Percentiles rank a stretch among this genome's conserved stretches.
Evolutionary conservation across 768 basidiomycete genomes (phyloP).

Genomic region (Agrocybe praecox): DNA sequence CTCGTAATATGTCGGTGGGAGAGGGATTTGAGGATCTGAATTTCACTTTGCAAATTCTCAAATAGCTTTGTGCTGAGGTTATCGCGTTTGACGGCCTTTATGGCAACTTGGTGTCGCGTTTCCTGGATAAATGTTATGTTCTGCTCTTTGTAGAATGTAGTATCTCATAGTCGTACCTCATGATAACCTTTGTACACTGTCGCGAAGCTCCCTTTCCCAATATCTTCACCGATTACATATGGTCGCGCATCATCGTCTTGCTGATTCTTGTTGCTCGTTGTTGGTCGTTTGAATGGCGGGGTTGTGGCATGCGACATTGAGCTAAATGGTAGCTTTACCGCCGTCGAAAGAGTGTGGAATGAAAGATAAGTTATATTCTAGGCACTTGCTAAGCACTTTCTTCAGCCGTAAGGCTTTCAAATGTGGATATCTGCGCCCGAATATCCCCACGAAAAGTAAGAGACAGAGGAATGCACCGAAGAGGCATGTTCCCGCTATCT

Average conservation of each 20-base stretch:
- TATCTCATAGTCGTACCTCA: conserved; percentile 53
- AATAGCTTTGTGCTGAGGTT: conserved; percentile 90
- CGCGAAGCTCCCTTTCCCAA: conserved; percentile 94
- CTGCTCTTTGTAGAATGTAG: background rate
- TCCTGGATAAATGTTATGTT: conserved; percentile 47
- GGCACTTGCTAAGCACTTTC: background rate
- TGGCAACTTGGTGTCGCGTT: conserved; percentile 78
- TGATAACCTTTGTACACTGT: conserved; percentile 95
- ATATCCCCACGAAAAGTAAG: background rate
- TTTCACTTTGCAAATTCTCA: conserved; percentile 98
- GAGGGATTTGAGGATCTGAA: conserved; percentile 92
- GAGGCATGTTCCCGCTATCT: background rate
- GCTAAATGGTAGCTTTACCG: background rate
- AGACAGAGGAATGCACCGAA: background rate
- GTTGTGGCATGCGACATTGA: conserved; percentile 14
- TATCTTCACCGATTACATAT: conserved; percentile 74
- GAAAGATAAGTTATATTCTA: background rate
- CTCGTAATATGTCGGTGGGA: conserved; percentile 93
- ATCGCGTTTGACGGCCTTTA: conserved; percentile 91
- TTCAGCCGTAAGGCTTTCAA: background rate
- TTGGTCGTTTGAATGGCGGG: conserved; percentile 19
- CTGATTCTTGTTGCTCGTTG: conserved; percentile 17
- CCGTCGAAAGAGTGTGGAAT: background rate
- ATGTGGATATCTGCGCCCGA: background rate
- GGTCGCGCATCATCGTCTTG: conserved; percentile 77